Evolutionary conservation across 176 grass and related monocot genomes (phyloP).

Genomic region (Aechmea fasciata): DNA sequence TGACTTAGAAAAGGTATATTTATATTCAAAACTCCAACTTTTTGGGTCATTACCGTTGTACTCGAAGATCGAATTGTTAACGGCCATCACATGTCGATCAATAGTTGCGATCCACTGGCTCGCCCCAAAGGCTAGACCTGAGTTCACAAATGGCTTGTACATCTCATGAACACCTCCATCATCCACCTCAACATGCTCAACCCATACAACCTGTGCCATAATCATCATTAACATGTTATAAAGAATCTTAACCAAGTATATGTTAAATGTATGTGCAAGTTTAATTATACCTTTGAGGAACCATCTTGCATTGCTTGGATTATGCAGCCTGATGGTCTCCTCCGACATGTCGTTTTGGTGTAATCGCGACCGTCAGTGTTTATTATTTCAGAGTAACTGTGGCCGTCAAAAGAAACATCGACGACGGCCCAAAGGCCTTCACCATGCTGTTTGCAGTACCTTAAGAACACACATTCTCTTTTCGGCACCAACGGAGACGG

Average conservation of each 20-base stretch:
- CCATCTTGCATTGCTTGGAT: conserved; percentile 31
- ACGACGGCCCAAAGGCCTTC: conserved; percentile 25
- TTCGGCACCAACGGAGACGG: conserved; percentile 40
- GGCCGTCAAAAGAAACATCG: conserved; percentile 40
- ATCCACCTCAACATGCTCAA: conserved; percentile 54
- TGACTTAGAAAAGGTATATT: too few relatives aligned
- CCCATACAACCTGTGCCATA: conserved; percentile 30
- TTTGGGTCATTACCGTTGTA: background rate
- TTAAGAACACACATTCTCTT: conserved; percentile 45
- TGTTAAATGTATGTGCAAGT: background rate
- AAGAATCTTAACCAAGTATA: background rate
- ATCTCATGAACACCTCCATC: conserved; percentile 19
- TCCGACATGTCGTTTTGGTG: conserved; percentile 21
- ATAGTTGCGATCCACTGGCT: conserved; percentile 32
- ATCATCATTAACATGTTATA: background rate
- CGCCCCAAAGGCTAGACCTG: conserved; percentile 44
- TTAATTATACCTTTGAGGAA: conserved; percentile 52
- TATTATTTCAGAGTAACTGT: background rate
- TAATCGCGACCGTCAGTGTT: conserved; percentile 4
- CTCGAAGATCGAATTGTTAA: conserved; percentile 4
- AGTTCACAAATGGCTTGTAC: conserved; percentile 21
- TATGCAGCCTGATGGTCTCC: conserved; percentile 53
- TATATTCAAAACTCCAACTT: too few relatives aligned
- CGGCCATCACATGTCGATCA: conserved; percentile 35
- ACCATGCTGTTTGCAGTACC: conserved; percentile 30